These are phyloP conservation scores for Fraxinus baroniana DNA, from an alignment of 305 asterid genomes.

Conservation along the genomic window DNA sequence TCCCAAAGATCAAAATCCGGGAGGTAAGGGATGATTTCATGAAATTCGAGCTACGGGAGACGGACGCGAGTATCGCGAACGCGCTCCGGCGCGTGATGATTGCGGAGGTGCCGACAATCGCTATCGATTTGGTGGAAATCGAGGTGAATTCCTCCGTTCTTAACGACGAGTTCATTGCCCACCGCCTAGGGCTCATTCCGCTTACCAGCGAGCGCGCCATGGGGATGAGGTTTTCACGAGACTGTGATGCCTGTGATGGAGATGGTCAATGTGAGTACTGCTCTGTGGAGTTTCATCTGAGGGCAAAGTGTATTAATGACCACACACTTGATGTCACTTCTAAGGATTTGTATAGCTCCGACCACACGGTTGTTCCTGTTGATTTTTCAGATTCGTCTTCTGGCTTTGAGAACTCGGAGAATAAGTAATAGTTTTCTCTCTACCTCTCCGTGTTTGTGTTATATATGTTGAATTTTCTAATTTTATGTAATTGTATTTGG, in stretches of 20 bases:
- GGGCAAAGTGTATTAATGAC: conserved; percentile 72
- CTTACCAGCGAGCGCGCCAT: conserved; percentile 85
- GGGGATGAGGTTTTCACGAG: conserved; percentile 96
- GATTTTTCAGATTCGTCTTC: conserved; percentile 66
- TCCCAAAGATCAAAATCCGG: conserved; percentile 85
- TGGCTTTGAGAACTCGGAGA: conserved; percentile 49
- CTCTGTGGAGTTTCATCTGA: conserved; percentile 85
- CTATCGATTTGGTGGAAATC: conserved; percentile 91
- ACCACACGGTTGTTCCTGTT: conserved; percentile 77
- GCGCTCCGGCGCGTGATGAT: conserved; percentile 99
- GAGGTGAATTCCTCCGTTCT: conserved; percentile 91
- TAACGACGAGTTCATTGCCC: conserved; percentile 89
- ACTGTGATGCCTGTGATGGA: conserved; percentile 97
- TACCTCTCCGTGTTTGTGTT: not conserved
- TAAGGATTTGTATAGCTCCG: conserved; percentile 81
- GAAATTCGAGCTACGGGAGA: conserved; percentile 87
- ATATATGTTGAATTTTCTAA: not conserved
- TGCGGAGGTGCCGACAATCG: conserved; percentile 93
- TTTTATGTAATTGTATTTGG: conserved; percentile 4
- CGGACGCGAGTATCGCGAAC: conserved; percentile 90
- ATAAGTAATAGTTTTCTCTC: conserved; percentile 36
- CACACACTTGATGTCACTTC: conserved; percentile 89
- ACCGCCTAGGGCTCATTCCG: conserved; percentile 87
- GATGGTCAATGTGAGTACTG: conserved; percentile 98
- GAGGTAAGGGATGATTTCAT: conserved; percentile 64